These are phyloP conservation scores for Pythium volutum DNA, from an alignment of 352 stramenopile species.

Conservation along the genomic window DNA sequence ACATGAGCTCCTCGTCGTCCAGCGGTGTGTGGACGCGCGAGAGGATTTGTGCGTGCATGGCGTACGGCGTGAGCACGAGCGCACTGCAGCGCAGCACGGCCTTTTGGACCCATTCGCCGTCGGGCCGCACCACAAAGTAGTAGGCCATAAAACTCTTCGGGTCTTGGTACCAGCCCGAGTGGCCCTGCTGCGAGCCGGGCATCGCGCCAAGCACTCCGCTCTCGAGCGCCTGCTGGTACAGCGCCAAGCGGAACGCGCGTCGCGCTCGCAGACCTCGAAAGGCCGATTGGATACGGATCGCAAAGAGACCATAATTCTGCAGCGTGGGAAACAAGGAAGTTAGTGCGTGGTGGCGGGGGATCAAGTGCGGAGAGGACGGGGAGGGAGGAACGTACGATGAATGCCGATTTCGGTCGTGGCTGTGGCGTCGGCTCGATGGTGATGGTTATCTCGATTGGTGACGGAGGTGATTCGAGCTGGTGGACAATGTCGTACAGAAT, in stretches of 20 bases:
- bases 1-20: constrained; percentile 10
- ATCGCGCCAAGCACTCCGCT: constrained; percentile 70
- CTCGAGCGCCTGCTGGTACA: constrained; percentile 64
- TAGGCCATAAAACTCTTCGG: constrained; percentile 70
- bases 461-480: constrained; percentile 1
- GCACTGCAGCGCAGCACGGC: constrained; percentile 47
- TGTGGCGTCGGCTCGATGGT: constrained; percentile 4
- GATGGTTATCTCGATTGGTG: constrained; percentile 1
- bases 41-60: constrained; percentile 59
- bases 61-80: constrained; percentile 60
- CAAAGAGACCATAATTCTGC: constrained; percentile 17
- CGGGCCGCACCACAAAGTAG: constrained; percentile 59
- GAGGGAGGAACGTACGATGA: constrained; percentile 4
- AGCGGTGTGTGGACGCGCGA: constrained; percentile 19
- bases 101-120: constrained; percentile 67
- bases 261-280: constrained; percentile 53
- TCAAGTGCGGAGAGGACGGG: neutral
- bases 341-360: neutral
- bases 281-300: constrained; percentile 47
- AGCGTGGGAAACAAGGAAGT: constrained; percentile 2
- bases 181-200: constrained; percentile 60
- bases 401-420: neutral
- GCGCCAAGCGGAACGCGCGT: constrained; percentile 47
- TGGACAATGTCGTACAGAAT: constrained; percentile 14
- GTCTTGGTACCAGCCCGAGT: constrained; percentile 75